phyloP scores from a whole-genome alignment of 2,329 filamentous ascomycete species.

The Ambrosiella xylebori region DNA sequence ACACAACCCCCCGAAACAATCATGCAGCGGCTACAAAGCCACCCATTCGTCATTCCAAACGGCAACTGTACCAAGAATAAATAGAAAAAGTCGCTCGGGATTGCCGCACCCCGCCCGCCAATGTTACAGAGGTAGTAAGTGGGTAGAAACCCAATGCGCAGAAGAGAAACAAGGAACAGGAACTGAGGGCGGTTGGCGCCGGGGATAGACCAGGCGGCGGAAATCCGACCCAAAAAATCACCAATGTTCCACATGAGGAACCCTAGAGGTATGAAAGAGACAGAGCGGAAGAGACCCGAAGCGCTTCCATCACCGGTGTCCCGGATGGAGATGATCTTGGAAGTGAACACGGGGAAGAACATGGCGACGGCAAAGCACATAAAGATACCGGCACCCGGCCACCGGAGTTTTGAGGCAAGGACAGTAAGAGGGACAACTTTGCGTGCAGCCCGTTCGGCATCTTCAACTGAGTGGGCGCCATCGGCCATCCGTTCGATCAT shows the following conservation, averaged over 20 bases:
- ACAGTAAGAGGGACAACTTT: slow-evolving; percentile 37
- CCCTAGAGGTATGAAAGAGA: slow-evolving; percentile 72
- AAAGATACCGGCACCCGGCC: slow-evolving; percentile 60
- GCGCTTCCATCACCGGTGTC: slow-evolving; percentile 18
- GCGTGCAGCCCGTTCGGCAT: slow-evolving; percentile 33
- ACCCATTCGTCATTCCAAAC: slow-evolving; percentile 78
- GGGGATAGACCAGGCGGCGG: slow-evolving; percentile 39
- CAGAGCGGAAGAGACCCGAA: slow-evolving; percentile 46
- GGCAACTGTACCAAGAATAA: slow-evolving; percentile 63
- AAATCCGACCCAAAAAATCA: slow-evolving; percentile 60
- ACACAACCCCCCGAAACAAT: slow-evolving; percentile 77
- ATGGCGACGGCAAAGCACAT: slow-evolving; percentile 73
- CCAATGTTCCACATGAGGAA: slow-evolving; percentile 92
- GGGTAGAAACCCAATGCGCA: slow-evolving; percentile 56
- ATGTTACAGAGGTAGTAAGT: slow-evolving; percentile 86
- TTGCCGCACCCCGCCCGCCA: slow-evolving; percentile 51
- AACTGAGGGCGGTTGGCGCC: slow-evolving; percentile 45
- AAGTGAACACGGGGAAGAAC: slow-evolving; percentile 88
- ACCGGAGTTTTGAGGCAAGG: slow-evolving; percentile 63
- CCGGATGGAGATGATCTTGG: slow-evolving; percentile 36
- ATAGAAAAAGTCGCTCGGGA: slow-evolving; percentile 78
- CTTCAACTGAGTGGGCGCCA: slow-evolving; percentile 33
- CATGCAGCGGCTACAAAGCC: slow-evolving; percentile 75
- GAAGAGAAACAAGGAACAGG: slow-evolving; percentile 50
- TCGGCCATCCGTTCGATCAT: slow-evolving; percentile 31